Conservation (phyloP, 257 asterid species). For the Rehmannia glutinosa region DNA sequence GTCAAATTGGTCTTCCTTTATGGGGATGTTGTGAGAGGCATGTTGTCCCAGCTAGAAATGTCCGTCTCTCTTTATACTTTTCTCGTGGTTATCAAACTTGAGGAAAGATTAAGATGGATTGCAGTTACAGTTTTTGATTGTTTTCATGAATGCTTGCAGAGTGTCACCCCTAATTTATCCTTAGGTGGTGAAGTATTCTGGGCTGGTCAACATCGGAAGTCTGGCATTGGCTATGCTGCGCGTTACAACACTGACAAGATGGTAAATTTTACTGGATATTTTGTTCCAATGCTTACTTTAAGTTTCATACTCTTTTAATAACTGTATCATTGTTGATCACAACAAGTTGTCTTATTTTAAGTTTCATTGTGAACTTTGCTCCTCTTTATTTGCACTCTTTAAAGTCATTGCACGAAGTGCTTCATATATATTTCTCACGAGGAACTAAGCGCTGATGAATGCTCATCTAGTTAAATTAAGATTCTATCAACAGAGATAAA, state of each 20-base stretch:
- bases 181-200: slow-evolving; percentile 94
- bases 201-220: slow-evolving; percentile 95
- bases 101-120: background rate
- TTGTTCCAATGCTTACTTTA: background rate
- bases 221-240: slow-evolving; percentile 88
- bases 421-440: slow-evolving; percentile 7
- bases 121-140: slow-evolving; percentile 4
- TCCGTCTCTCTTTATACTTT: no score
- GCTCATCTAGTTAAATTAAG: background rate
- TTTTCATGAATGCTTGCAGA: slow-evolving; percentile 45
- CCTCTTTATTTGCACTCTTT: background rate
- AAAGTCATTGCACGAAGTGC: background rate
- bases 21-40: no score
- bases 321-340: slow-evolving; percentile 8
- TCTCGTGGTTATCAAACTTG: no score
- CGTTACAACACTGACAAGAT: slow-evolving; percentile 91
- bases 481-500: slow-evolving; percentile 1
- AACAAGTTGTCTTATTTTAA: background rate
- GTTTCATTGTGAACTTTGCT: background rate
- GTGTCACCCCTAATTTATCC: slow-evolving; percentile 67
- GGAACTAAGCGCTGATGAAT: background rate
- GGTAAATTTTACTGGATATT: slow-evolving; percentile 35
- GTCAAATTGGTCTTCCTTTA: no score
- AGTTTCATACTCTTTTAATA: background rate
- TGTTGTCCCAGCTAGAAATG: no score